These are phyloP conservation scores for Hypholoma sublateritium DNA, from an alignment of 768 basidiomycete species.

Conservation along the genomic window DNA sequence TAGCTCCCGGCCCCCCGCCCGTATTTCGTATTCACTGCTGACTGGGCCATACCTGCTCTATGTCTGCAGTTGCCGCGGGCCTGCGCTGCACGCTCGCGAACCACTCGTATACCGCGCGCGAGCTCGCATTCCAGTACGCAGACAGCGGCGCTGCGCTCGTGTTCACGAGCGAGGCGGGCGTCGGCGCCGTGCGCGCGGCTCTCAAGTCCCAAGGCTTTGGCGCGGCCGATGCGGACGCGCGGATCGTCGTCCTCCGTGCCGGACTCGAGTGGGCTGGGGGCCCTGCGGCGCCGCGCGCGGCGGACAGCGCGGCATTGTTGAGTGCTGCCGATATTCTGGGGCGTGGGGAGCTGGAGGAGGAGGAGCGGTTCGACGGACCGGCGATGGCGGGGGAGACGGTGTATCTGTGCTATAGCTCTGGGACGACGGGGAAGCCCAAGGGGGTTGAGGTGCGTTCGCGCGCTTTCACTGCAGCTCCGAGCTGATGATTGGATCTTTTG, in stretches of 20 bases:
- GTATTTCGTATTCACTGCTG: not conserved
- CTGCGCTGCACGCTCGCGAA: constrained; percentile 73
- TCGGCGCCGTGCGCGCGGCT: constrained; percentile 58
- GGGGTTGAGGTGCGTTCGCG: constrained; percentile 45
- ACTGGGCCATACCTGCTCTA: constrained; percentile 14
- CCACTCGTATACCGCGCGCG: constrained; percentile 62
- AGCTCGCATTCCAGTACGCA: constrained; percentile 70
- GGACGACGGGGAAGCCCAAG: constrained; percentile 77
- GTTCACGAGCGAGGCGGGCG: constrained; percentile 60
- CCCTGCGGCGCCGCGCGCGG: constrained; percentile 23
- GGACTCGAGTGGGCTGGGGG: constrained; percentile 47
- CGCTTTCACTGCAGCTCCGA: not conserved
- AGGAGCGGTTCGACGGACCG: constrained; percentile 53
- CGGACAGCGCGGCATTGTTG: constrained; percentile 31
- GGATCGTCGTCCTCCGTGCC: constrained; percentile 57
- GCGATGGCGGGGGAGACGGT: constrained; percentile 53
- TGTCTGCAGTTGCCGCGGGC: constrained; percentile 55
- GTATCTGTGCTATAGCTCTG: constrained; percentile 62
- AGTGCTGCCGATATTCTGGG: constrained; percentile 50
- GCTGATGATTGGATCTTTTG: not conserved
- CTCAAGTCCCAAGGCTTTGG: constrained; percentile 49
- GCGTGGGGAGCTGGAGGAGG: constrained; percentile 45
- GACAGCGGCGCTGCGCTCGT: constrained; percentile 66
- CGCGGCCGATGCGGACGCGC: constrained; percentile 44
- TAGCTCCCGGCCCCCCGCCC: not conserved